Conservation (phyloP, 257 asterid species). For the Fraxinus anomala region DNA sequence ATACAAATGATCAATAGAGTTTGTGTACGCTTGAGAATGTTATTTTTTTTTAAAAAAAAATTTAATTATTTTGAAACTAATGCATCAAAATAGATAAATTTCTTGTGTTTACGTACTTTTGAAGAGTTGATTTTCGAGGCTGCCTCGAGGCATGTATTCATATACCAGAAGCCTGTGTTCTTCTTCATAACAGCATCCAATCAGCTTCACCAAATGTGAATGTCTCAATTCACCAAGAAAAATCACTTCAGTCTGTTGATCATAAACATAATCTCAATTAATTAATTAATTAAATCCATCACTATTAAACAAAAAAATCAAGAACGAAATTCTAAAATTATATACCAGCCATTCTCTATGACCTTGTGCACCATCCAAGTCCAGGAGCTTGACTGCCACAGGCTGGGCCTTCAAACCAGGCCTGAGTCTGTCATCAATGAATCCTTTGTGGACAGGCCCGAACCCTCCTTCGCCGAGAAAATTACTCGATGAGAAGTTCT, state of each 20-base stretch:
- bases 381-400: conserved; percentile 89
- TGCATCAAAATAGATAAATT: neutral
- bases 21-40: too few relatives aligned
- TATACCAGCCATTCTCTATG: conserved; percentile 94
- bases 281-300: conserved; percentile 2
- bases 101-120: conserved; percentile 55
- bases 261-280: neutral
- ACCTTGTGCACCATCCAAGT: conserved; percentile 88
- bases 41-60: neutral
- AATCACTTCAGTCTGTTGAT: conserved; percentile 76
- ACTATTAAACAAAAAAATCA: neutral
- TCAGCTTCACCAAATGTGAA: conserved; percentile 79
- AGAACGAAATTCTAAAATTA: neutral
- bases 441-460: conserved; percentile 97
- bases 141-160: conserved; percentile 93
- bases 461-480: conserved; percentile 94
- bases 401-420: conserved; percentile 93
- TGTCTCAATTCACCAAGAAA: conserved; percentile 87
- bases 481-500: conserved; percentile 66
- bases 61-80: neutral
- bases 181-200: conserved; percentile 96
- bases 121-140: conserved; percentile 89
- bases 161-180: conserved; percentile 89
- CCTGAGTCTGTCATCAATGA: conserved; percentile 78
- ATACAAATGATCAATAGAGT: too few relatives aligned